These are phyloP conservation scores for Fonsecaea nubica DNA, from an alignment of 2,329 filamentous ascomycete genomes.

Conservation along the genomic window DNA sequence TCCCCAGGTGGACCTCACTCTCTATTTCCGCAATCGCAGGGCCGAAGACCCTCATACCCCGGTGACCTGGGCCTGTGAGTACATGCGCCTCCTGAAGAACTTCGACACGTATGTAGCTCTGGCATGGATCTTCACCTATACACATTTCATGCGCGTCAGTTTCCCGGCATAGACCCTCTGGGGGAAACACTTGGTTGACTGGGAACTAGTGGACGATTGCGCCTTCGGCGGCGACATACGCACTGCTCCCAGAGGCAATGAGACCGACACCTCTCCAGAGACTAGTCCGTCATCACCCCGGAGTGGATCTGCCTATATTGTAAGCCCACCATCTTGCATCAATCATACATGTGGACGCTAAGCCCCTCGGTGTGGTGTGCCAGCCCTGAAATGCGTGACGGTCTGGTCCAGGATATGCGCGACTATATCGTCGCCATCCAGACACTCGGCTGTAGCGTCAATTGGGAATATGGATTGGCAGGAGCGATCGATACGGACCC, in stretches of 20 bases:
- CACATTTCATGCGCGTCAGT: slow-evolving; percentile 30
- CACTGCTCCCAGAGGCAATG: slow-evolving; percentile 26
- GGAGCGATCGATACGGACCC: slow-evolving; percentile 16
- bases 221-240: slow-evolving; percentile 21
- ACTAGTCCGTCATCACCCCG: slow-evolving; percentile 24
- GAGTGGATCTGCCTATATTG: slow-evolving; percentile 25
- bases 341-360: background rate
- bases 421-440: slow-evolving; percentile 25
- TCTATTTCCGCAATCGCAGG: slow-evolving; percentile 19
- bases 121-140: slow-evolving; percentile 18
- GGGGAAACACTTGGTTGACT: background rate
- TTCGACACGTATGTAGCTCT: slow-evolving; percentile 23
- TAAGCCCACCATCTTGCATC: slow-evolving; percentile 2
- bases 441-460: slow-evolving; percentile 24
- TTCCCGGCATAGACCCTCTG: background rate
- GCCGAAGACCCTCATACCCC: slow-evolving; percentile 22
- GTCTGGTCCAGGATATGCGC: slow-evolving; percentile 24
- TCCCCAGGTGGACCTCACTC: slow-evolving; percentile 14
- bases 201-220: slow-evolving; percentile 23
- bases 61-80: slow-evolving; percentile 26
- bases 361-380: background rate
- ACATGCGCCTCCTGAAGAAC: slow-evolving; percentile 23
- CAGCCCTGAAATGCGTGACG: slow-evolving; percentile 28
- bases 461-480: slow-evolving; percentile 20
- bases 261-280: slow-evolving; percentile 25